A percentile compares a stretch with the other conserved stretches of the same genome.
Conservation (phyloP, 2,329 filamentous ascomycete species). For the Penicillium sp. region DNA sequence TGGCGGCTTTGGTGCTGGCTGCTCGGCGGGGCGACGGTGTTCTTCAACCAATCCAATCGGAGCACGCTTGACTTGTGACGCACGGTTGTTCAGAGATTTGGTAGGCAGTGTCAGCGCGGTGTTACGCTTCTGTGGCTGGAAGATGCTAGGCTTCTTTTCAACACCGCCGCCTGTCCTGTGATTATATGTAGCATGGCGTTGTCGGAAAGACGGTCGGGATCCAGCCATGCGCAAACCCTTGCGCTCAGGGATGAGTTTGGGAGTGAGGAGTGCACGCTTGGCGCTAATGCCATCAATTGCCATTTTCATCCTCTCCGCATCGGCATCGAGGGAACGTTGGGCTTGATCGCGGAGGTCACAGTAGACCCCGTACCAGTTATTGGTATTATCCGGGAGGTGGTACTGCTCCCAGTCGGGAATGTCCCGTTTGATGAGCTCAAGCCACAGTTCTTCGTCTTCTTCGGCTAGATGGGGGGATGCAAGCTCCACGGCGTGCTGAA, state of each 20-base stretch:
- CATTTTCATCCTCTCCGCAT: slow-evolving; percentile 57
- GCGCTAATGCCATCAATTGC: slow-evolving; percentile 58
- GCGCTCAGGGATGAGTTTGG: slow-evolving; percentile 50
- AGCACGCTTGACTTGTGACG: slow-evolving; percentile 38
- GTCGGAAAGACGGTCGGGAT: slow-evolving; percentile 28
- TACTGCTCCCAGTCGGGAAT: slow-evolving; percentile 67
- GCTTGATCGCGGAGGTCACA: slow-evolving; percentile 62
- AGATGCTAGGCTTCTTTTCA: slow-evolving; percentile 36
- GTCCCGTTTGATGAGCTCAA: slow-evolving; percentile 72
- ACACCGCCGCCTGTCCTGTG: slow-evolving; percentile 35
- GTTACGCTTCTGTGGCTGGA: slow-evolving; percentile 37
- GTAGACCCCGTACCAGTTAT: slow-evolving; percentile 77
- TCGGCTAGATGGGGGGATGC: slow-evolving; percentile 73
- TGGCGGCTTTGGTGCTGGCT: slow-evolving; percentile 7
- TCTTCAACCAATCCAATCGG: slow-evolving; percentile 44
- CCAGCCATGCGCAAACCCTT: slow-evolving; percentile 27
- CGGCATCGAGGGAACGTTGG: slow-evolving; percentile 55
- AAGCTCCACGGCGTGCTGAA: slow-evolving; percentile 61
- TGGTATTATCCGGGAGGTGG: slow-evolving; percentile 63
- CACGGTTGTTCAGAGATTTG: slow-evolving; percentile 40
- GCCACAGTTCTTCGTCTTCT: slow-evolving; percentile 71
- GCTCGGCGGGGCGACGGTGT: slow-evolving; percentile 31
- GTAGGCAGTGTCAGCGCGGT: slow-evolving; percentile 39
- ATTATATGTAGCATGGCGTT: slow-evolving; percentile 33
- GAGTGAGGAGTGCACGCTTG: slow-evolving; percentile 56